Evolutionary conservation across 2,329 filamentous ascomycete species (phyloP).

Genomic region (Tothia fuscella): DNA sequence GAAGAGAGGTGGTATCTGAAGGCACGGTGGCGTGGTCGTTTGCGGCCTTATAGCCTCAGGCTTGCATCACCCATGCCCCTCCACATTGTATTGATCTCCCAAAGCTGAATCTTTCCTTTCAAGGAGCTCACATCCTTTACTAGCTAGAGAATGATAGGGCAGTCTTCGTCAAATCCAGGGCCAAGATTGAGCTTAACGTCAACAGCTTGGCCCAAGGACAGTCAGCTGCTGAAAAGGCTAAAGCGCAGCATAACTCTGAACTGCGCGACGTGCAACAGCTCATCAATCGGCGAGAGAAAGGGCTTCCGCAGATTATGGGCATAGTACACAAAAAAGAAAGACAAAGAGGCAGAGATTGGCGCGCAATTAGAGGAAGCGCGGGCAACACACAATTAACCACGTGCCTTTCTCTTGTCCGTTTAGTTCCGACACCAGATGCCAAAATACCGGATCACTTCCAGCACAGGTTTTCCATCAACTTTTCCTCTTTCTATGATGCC

Average conservation of each 20-base stretch:
- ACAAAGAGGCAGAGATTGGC: conserved; percentile 59
- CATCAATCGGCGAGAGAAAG: conserved; percentile 65
- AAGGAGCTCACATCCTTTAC: too few species aligned
- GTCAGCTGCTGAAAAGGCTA: conserved; percentile 61
- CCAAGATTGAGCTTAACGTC: conserved; percentile 75
- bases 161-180: conserved; percentile 65
- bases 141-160: conserved; percentile 84
- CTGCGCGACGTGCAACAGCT: conserved; percentile 59
- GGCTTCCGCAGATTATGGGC: conserved; percentile 67
- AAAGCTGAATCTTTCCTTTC: too few species aligned
- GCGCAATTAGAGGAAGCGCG: conserved; percentile 66
- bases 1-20: too few species aligned
- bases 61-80: too few species aligned
- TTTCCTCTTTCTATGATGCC: conserved; percentile 88
- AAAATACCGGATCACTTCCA: conserved; percentile 56
- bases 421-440: too few species aligned
- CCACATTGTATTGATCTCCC: too few species aligned
- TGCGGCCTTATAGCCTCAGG: too few species aligned
- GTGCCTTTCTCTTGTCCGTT: too few species aligned
- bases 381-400: conserved; percentile 62
- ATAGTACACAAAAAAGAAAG: conserved; percentile 59
- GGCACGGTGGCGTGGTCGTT: too few species aligned
- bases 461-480: conserved; percentile 88
- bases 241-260: conserved; percentile 57
- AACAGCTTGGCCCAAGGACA: conserved; percentile 77